Evolutionary conservation across 805 yeast species (phyloP).

Genomic region (Metschnikowia anglica): DNA sequence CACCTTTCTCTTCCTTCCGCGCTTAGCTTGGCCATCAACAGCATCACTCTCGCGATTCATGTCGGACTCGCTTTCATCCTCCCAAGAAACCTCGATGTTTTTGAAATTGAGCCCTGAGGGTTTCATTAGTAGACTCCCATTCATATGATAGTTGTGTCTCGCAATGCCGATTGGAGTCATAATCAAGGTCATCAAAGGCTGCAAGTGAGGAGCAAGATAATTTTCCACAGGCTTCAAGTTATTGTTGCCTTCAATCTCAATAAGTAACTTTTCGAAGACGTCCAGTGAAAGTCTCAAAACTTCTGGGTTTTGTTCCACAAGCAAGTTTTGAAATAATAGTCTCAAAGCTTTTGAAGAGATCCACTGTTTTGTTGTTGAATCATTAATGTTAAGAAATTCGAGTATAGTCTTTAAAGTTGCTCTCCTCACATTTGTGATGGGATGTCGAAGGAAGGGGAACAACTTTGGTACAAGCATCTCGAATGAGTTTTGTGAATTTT

Average conservation of each 20-base stretch:
- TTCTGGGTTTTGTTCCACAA: conserved; percentile 83
- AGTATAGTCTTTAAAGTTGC: conserved; percentile 79
- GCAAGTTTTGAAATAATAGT: conserved; percentile 77
- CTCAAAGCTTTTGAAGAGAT: conserved; percentile 71
- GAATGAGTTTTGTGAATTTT: conserved; percentile 57
- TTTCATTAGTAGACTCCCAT: conserved; percentile 65
- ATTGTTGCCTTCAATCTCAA: conserved; percentile 39
- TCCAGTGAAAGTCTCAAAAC: conserved; percentile 62
- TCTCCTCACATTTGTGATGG: conserved; percentile 85
- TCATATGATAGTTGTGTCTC: conserved; percentile 84
- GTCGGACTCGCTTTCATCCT: conserved; percentile 13
- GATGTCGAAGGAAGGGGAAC: conserved; percentile 90
- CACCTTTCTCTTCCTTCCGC: conserved; percentile 51
- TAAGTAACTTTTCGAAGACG: conserved; percentile 58
- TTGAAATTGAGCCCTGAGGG: conserved; percentile 62
- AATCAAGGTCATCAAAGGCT: conserved; percentile 61
- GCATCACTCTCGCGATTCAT: conserved; percentile 5
- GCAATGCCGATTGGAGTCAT: conserved; percentile 96
- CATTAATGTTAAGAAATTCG: conserved; percentile 66
- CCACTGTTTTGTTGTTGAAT: conserved; percentile 63
- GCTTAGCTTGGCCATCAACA: conserved; percentile 26
- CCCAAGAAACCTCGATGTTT: conserved; percentile 15
- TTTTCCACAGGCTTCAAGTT: conserved; percentile 42
- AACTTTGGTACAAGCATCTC: conserved; percentile 81
- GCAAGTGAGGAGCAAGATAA: conserved; percentile 54